Conservation (phyloP, 2,329 filamentous ascomycete species). For the Claviceps sp. region DNA sequence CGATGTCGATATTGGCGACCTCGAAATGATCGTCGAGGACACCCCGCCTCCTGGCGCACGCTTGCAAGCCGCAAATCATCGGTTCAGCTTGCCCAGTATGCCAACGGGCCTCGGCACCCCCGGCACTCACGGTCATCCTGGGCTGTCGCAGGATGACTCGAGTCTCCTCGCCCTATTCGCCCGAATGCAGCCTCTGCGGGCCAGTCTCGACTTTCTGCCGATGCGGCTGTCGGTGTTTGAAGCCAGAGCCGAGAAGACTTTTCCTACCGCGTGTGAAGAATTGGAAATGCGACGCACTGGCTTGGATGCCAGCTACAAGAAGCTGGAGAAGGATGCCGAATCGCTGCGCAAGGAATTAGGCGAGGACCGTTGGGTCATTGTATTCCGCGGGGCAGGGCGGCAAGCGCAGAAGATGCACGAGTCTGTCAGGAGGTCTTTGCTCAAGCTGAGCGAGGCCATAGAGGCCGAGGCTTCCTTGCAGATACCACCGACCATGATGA, state of each 20-base stretch:
- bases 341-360: slow-evolving; percentile 78
- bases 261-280: slow-evolving; percentile 85
- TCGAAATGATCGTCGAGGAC: slow-evolving; percentile 90
- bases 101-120: slow-evolving; percentile 50
- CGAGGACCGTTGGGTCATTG: slow-evolving; percentile 90
- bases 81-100: slow-evolving; percentile 55
- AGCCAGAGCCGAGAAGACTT: slow-evolving; percentile 59
- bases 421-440: slow-evolving; percentile 76
- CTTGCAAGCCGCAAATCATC: slow-evolving; percentile 39
- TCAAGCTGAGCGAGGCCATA: slow-evolving; percentile 68
- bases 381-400: slow-evolving; percentile 83
- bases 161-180: slow-evolving; percentile 83
- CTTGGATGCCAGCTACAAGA: slow-evolving; percentile 77
- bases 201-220: slow-evolving; percentile 87
- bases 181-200: slow-evolving; percentile 84
- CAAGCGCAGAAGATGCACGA: slow-evolving; percentile 96
- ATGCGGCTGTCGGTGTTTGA: slow-evolving; percentile 88
- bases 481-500: slow-evolving; percentile 55
- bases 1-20: slow-evolving; percentile 69
- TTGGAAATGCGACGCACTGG: slow-evolving; percentile 60
- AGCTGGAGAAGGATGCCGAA: slow-evolving; percentile 81
- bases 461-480: slow-evolving; percentile 62
- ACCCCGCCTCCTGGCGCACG: slow-evolving; percentile 46
- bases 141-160: slow-evolving; percentile 64
- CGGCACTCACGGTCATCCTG: slow-evolving; percentile 36